Base-by-base conservation (phyloP, 768 basidiomycete species). In the Leccinellum rugosiceps region DNA sequence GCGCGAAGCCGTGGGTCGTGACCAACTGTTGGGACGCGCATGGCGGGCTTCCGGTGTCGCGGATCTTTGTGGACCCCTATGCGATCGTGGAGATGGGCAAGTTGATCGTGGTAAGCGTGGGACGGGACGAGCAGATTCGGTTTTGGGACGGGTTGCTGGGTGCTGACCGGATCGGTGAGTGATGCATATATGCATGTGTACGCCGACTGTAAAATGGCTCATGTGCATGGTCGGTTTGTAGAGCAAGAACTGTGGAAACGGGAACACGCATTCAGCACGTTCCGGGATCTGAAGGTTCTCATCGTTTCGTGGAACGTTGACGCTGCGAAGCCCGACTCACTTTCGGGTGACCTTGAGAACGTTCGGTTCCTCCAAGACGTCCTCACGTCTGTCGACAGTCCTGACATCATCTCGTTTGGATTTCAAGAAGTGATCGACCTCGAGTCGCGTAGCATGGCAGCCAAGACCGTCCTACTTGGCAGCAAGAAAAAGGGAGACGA, bases 381-480 rank as follows among this genome's bases (percentile, higher is more conserved):
- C 2, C 77, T 98, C 11, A 77, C 72, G 4, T 90, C 86, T 64
- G 85, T 88, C 35, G 85, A 90, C 13, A 64, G 73, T 11, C 91
- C 96, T 3, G 95, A 98, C 61, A 87, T 98, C 63, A 88, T 99
- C 61, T 83, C 86, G 4, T 96, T 99, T 64, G 94, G 94, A 2
- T 89, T 98, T 72, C 96, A 99, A 72, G 96, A 98, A 74, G 82
- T 98, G 38, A 92, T 99, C 58, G 94, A 97, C 68, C 82, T 99
- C n/a, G 94, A 97, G 63, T 87, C 84, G 61, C 86, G 92, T 59
- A 93, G 87, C 74, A 86, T 98, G 78, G 87, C 89, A 1, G 96
- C 96, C 65, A 95, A 97, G 75, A 92, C 88, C 19, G 85, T 98
- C 26, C 68, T 99, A 0, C 79, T 96, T 6, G 88, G 88, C 6